Evolutionary conservation across 1,284 basidiomycete genomes (phyloP), one percentile per base, ranked within the genome.

Genomic region (Fistulina hepatica): DNA sequence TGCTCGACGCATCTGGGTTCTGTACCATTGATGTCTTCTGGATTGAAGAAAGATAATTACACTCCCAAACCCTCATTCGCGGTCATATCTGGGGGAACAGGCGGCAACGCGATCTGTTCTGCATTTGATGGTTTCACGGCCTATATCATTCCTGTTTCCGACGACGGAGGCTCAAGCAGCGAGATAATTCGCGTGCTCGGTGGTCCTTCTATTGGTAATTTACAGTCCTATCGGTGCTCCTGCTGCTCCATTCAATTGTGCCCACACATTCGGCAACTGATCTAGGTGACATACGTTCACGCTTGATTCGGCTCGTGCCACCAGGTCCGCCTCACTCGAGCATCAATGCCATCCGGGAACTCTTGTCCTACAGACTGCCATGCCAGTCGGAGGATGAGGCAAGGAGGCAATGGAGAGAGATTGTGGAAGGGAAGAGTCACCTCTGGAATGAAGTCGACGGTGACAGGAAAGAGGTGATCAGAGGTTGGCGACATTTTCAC

Each of bases 371-470:
- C 56, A 76, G 92, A 2, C 70, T 95, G 23, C 82, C 89, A 3
- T 60, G 73, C 1, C 63, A 71, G 17, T 61, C 74, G 0, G 83
- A 91, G 48, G 69, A 71, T 34, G 75, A 79, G 43, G 88, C 89
- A n/a, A 75, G 88, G 43, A 85, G 89, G 21, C 72, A 88, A 49
- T 97, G 92, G 91, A 68, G 84, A 46, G 79, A 89, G 44, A 90
- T 97, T 43, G 83, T 97, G 10, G 93, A 97, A 61, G 94, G 94
- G 0, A 69, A 71, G 20, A 92, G 88, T 52, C 46, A 51, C 1
- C 67, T 97, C 3, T 98, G 94, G 94, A 55, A 65, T 4, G 90
- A 88, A 1, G 91, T 98, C 33, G 89, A 92, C 1, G 75, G 75
- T 26, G 94, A 97, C 55, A 75, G 91, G 46, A 93, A 93, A 58